Base-by-base conservation (phyloP, 2,329 filamentous ascomycete species). In the Botrytis pseudocinerea region DNA sequence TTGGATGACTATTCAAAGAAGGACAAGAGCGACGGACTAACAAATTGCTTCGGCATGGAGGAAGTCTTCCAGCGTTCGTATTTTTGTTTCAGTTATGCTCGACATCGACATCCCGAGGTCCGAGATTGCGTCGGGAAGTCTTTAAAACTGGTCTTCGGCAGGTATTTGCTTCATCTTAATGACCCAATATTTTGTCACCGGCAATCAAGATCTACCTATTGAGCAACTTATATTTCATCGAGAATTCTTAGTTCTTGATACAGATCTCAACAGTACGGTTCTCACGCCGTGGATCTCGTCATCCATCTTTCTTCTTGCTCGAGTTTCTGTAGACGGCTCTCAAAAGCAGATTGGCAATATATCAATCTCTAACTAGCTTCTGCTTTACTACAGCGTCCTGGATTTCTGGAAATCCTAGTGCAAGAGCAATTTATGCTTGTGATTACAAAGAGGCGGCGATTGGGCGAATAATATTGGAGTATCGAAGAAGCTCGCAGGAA, bases 151-250 rank as follows among this genome's bases (percentile, higher is more conserved):
- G 20, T 4, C 82, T 97, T 89, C 80, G 93, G 92, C 80, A 88
- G 94, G 73, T 93, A 94, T 78, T 89, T 92, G 25, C 48, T 97
- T 98, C 84, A 98, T 98, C 80, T 95, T 95, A 0, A 95, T 97
- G 83, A 97, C 93, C 25, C 93, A 97, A 80, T 93, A 94, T 0
- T 98, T 98, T 82, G 89, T 97, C 42, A 57, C 95, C 95, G 86
- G 85, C 68, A 85, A 89, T 74, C 85, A 82, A 75, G 83, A 84
- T 81, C 82, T 83, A 42, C 83, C 85, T 4, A 83, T 85, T 76
- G 85, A 85, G 61, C 83, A 81, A 60, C 74, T 78, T 5, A 78
- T 80, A 74, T 76, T 75, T 70, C 77, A 79, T 68, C 79, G 0
- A 18, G 16, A 18, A 28, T 28, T 28, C 14, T 9, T 57, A 14